Base-by-base conservation (phyloP, 805 yeast genomes). In the Metschnikowia lunata region DNA sequence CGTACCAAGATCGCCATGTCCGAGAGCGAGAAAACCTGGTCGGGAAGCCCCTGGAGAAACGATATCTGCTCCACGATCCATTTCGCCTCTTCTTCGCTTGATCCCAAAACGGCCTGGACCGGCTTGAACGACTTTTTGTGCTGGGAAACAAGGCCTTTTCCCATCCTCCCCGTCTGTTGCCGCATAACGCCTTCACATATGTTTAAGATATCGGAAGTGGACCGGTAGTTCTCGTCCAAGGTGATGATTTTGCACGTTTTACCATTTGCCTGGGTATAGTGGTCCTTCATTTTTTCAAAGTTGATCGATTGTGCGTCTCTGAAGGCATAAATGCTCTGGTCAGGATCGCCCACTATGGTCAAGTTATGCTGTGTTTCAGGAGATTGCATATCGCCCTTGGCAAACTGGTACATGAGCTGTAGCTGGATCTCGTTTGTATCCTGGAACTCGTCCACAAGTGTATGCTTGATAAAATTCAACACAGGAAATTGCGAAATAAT, bases 271-370 rank as follows among this genome's bases (percentile, higher is more conserved):
- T 36, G 10, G 10, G 35, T 11, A 18, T 78, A 75, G 46, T 67
- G 57, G 0, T 52, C 42, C 34, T 65, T 61, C 86, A 88, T 79
- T 11, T 67, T 67, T 34, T 65, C 64, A 54, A 90, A 87, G 55
- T 86, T 89, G 13, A 70, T 66, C 1, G 83, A 71, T 30, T 80
- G 80, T 0, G 97, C 97, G 55, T 83, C 81, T 48, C 98, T 70
- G 54, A 91, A 91, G 0, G 84, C 88, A 61, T 93, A 91, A 18
- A 91, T 91, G 57, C 95, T 83, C 63, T 91, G 99, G 62, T 93
- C 97, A 0, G 97, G 96, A 59, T 91, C 99, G 1, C 99, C 99
- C 2, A 91, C 97, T 1, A 89, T 82, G 0, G 97, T 87, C 8
- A 91, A 75, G 46, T 82, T 82, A 48, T 79, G 60, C 31, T 69